phyloP scores from a whole-genome alignment of 2,329 filamentous ascomycete species.

The Neofusicoccum umdonicola region DNA sequence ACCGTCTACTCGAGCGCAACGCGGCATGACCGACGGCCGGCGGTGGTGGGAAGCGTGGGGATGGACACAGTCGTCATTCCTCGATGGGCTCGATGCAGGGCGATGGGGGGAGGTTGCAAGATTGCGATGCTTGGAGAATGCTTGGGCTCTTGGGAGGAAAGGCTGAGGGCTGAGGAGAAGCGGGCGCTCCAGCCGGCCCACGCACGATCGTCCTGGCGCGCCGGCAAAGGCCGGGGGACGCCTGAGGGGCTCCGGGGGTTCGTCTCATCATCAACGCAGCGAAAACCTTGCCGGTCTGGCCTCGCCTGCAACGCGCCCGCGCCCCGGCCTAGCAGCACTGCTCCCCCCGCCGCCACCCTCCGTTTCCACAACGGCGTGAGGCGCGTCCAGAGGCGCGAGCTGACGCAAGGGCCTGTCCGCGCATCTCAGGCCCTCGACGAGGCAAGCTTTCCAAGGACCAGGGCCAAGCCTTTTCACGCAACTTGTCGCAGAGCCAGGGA shows the following conservation, averaged over 20 bases:
- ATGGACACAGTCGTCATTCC: constrained; percentile 6
- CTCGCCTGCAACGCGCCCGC: background rate
- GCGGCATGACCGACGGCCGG: constrained; percentile 13
- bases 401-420: constrained; percentile 9
- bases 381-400: constrained; percentile 1
- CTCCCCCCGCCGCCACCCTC: constrained; percentile 7
- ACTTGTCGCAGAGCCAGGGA: constrained; percentile 9
- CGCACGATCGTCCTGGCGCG: background rate
- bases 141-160: constrained; percentile 13
- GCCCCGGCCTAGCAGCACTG: background rate
- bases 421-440: background rate
- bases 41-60: background rate
- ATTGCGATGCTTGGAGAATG: constrained; percentile 17
- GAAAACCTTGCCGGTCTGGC: background rate
- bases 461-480: constrained; percentile 1
- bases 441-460: constrained; percentile 11
- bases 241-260: background rate
- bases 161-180: constrained; percentile 9
- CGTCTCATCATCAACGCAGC: constrained; percentile 3
- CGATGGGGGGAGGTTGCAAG: constrained; percentile 5
- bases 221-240: background rate
- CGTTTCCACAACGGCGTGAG: background rate
- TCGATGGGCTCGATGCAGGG: constrained; percentile 3
- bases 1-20: constrained; percentile 9
- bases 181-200: background rate